A percentile compares a stretch with the other conserved stretches of the same genome.
Conservation (phyloP, 164 flowering plant genomes). For the Cinnamomum micranthum region DNA sequence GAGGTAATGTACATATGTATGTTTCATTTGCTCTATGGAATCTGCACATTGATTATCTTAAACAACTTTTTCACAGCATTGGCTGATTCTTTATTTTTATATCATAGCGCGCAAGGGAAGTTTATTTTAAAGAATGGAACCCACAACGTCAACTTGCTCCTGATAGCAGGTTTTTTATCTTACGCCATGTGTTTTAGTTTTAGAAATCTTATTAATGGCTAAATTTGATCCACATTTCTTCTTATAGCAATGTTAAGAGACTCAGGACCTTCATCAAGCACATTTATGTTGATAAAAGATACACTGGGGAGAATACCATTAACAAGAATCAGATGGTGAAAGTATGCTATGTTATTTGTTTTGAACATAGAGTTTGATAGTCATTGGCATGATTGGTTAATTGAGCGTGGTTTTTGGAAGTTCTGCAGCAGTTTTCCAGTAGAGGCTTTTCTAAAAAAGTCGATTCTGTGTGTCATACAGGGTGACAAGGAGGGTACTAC, state of each 20-base stretch:
- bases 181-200: background rate
- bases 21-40: background rate
- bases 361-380: background rate
- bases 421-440: background rate
- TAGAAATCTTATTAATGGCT: background rate
- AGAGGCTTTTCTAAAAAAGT: background rate
- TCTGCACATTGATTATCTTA: background rate
- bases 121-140: slow-evolving; percentile 86
- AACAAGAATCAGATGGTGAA: slow-evolving; percentile 70
- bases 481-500: slow-evolving; percentile 61
- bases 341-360: slow-evolving; percentile 25
- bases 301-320: slow-evolving; percentile 62
- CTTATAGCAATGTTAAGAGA: slow-evolving; percentile 72
- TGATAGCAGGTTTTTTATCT: slow-evolving; percentile 62
- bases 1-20: slow-evolving; percentile 43
- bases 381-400: background rate
- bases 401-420: background rate
- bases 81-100: slow-evolving; percentile 1
- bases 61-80: slow-evolving; percentile 1
- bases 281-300: slow-evolving; percentile 90
- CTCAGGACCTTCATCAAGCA: slow-evolving; percentile 92
- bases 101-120: slow-evolving; percentile 74
- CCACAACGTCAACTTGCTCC: slow-evolving; percentile 71
- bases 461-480: slow-evolving; percentile 22
- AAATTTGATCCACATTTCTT: slow-evolving; percentile 13